A percentile compares a stretch with the other conserved stretches of the same genome.
Conservation (phyloP, 768 basidiomycete genomes). For the Kwoniella dendrophila region DNA sequence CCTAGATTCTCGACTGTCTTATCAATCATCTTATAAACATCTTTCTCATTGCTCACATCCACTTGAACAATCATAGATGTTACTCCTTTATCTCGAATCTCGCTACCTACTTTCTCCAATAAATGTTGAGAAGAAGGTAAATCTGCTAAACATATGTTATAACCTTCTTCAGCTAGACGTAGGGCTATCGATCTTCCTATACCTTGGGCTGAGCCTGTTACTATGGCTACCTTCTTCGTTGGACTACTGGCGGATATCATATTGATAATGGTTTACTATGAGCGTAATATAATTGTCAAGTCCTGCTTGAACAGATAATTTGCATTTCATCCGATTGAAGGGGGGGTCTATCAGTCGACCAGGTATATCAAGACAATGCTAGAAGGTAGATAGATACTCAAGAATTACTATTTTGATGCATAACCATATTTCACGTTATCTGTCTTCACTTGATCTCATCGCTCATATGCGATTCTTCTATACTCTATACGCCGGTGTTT, state of each 20-base stretch:
- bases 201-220: constrained; percentile 13
- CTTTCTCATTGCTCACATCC: constrained; percentile 9
- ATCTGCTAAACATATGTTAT: constrained; percentile 1
- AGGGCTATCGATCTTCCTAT: constrained; percentile 11
- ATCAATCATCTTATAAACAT: constrained; percentile 4
- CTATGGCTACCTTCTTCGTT: constrained; percentile 3
- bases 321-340: too few species aligned
- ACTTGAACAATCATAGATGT: background rate
- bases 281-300: too few species aligned
- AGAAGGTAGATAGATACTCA: too few species aligned
- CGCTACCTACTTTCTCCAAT: background rate
- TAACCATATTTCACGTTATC: too few species aligned
- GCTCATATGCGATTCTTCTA: too few species aligned
- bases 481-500: too few species aligned
- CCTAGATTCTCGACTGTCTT: constrained; percentile 11
- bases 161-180: constrained; percentile 9
- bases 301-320: too few species aligned
- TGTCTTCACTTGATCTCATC: too few species aligned
- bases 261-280: background rate
- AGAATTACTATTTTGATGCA: too few species aligned
- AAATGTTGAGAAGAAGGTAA: background rate
- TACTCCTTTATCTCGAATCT: background rate
- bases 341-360: too few species aligned
- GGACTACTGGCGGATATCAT: constrained; percentile 3
- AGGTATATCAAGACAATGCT: too few species aligned